These are phyloP conservation scores for Pichia sp. DNA, from an alignment of 1,139 yeast species.

Conservation along the genomic window DNA sequence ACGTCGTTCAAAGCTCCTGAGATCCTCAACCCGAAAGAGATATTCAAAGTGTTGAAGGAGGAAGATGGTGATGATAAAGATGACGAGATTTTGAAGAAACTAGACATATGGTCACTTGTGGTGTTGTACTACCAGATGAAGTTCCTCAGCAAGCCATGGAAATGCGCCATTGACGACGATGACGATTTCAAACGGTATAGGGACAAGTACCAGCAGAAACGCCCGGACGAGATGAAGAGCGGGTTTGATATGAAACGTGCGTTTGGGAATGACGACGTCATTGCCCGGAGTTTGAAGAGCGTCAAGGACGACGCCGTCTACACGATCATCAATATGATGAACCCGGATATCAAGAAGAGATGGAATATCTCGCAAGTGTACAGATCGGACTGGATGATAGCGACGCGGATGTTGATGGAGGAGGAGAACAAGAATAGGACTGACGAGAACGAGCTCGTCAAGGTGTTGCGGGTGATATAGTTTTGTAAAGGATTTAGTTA, in stretches of 20 bases:
- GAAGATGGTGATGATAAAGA: neutral
- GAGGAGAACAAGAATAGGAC: slow-evolving; percentile 17
- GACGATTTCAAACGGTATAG: slow-evolving; percentile 30
- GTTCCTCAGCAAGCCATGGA: slow-evolving; percentile 51
- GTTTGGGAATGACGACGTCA: slow-evolving; percentile 4
- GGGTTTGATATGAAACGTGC: slow-evolving; percentile 17
- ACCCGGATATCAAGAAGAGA: slow-evolving; percentile 28
- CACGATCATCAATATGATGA: slow-evolving; percentile 27
- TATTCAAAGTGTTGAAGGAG: slow-evolving; percentile 18
- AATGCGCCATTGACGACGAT: slow-evolving; percentile 32
- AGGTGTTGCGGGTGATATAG: slow-evolving; percentile 16
- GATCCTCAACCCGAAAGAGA: slow-evolving; percentile 31
- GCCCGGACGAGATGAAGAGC: slow-evolving; percentile 10
- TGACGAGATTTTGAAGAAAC: slow-evolving; percentile 28
- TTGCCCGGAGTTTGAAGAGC: slow-evolving; percentile 5
- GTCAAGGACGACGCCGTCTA: slow-evolving; percentile 16
- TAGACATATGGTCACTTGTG: slow-evolving; percentile 55
- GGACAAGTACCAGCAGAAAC: slow-evolving; percentile 21
- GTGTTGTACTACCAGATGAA: slow-evolving; percentile 46
- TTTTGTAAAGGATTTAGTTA: neutral
- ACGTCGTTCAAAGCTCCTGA: slow-evolving; percentile 58
- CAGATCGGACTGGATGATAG: slow-evolving; percentile 31
- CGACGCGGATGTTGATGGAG: slow-evolving; percentile 25
- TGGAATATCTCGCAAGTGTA: slow-evolving; percentile 20
- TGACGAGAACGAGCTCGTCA: slow-evolving; percentile 24